Evolutionary conservation across 805 yeast genomes (phyloP), one percentile per base, ranked within the genome.

Genomic region (Hanseniaspora guilliermondii): DNA sequence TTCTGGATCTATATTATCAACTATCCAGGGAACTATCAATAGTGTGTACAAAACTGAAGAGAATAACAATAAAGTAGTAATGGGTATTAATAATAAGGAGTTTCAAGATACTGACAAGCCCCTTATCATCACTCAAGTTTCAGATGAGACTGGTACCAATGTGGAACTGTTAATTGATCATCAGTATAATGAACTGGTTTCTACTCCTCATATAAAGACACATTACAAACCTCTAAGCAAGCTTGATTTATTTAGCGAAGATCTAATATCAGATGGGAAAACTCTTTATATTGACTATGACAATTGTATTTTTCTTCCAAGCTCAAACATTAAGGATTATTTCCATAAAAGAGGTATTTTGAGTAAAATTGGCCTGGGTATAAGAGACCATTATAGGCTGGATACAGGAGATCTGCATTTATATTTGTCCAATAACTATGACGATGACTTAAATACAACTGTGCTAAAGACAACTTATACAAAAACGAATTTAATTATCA

Each of bases 321-420:
- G 64, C 2, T 57, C 58, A 7, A 59, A 65, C 9, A 66, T 63
- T 30, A 49, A 47, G 21, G 63, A 62, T 25, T 58, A 58, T 16
- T 64, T 60, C 35, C 71, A 73, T 57, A 56, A 59, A 12, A 62
- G 66, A 33, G 67, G 74, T 1, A 38, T 60, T 8, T 59, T 58
- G 55, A 72, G 73, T 3, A 68, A 67, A 48, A 57, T 70, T 6
- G 65, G 70, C 5, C 60, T 65, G 16, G 67, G 70, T 1, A 58
- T 69, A 21, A 68, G 65, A 57, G 57, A 69, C 16, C 68, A 72
- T 56, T 72, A 72, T 55, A 68, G 69, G 55, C 70, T 58, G 44
- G 66, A 66, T 4, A 60, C 64, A 17, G 54, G 54, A 14, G 54
- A 50, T n/a, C 19, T 50, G 16, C 76, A 72, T 59, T 49, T 71